These are phyloP conservation scores for Rhizopogon vinicolor DNA, from an alignment of 768 basidiomycete species.

Conservation along the genomic window DNA sequence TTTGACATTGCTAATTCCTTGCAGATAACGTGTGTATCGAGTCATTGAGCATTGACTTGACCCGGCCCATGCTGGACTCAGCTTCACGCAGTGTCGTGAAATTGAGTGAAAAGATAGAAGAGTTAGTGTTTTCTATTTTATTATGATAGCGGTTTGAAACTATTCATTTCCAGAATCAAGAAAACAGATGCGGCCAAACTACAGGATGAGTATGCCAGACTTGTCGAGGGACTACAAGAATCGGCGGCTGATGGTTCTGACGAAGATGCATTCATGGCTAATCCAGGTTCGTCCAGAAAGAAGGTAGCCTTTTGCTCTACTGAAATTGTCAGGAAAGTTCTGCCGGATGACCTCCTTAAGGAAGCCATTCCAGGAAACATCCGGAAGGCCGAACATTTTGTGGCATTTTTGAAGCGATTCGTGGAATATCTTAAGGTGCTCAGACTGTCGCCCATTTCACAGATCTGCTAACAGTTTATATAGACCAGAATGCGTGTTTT, in stretches of 20 bases:
- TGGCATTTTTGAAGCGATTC: conserved; percentile 96
- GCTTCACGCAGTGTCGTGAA: conserved; percentile 84
- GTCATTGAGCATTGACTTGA: conserved; percentile 94
- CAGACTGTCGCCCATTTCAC: not conserved
- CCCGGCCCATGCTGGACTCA: conserved; percentile 95
- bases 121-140: conserved; percentile 47
- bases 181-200: conserved; percentile 88
- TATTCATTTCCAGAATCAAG: conserved; percentile 68
- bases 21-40: conserved; percentile 98
- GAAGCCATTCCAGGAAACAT: conserved; percentile 99
- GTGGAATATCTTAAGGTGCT: conserved; percentile 97
- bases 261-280: conserved; percentile 84
- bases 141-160: not conserved
- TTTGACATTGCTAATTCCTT: not conserved
- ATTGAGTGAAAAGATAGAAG: conserved; percentile 89
- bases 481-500: conserved; percentile 99
- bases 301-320: not conserved
- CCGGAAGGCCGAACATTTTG: conserved; percentile 97
- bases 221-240: conserved; percentile 92
- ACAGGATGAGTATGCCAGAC: conserved; percentile 93
- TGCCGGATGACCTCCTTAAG: conserved; percentile 91
- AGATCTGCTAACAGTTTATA: conserved; percentile 8
- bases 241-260: conserved; percentile 50
- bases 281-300: conserved; percentile 58
- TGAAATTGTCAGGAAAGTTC: conserved; percentile 41